Conservation (phyloP, 176 grass and related monocot genomes). For the Raddia distichophylla region DNA sequence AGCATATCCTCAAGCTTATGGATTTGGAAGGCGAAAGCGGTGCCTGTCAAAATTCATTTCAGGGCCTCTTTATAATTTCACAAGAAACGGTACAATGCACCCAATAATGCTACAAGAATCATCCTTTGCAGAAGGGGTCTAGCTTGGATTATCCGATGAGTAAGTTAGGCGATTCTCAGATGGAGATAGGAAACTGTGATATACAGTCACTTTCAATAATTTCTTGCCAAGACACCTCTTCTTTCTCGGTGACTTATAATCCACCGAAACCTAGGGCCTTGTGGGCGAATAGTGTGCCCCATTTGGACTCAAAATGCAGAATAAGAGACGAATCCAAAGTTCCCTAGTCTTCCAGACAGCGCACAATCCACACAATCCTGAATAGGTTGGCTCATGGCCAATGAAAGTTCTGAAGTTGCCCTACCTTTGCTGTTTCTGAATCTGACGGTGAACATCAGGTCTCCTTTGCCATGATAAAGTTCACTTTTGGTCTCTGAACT, state of each 20-base stretch:
- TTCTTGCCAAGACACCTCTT: background rate
- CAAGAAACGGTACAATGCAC: background rate
- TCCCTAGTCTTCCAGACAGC: conserved; percentile 21
- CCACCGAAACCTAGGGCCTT: background rate
- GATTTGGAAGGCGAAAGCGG: background rate
- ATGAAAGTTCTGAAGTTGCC: background rate
- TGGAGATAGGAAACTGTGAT: background rate
- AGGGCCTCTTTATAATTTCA: background rate
- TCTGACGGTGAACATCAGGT: conserved; percentile 14
- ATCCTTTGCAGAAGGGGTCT: background rate
- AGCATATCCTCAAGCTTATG: background rate
- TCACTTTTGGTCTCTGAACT: conserved; percentile 27
- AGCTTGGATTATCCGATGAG: background rate
- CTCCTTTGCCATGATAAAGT: conserved; percentile 27
- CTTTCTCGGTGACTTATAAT: background rate
- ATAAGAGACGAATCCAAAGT: background rate
- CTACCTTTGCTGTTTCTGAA: conserved; percentile 25
- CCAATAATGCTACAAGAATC: background rate
- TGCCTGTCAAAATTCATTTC: conserved; percentile 4
- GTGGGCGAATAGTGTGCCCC: background rate
- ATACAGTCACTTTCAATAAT: conserved; percentile 22
- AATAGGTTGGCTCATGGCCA: background rate
- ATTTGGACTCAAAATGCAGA: background rate
- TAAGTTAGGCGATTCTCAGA: background rate
- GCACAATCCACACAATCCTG: conserved; percentile 1